These are phyloP conservation scores for Diphasiastrum complanatum DNA, from an alignment of 83 land plant species.

Conservation along the genomic window DNA sequence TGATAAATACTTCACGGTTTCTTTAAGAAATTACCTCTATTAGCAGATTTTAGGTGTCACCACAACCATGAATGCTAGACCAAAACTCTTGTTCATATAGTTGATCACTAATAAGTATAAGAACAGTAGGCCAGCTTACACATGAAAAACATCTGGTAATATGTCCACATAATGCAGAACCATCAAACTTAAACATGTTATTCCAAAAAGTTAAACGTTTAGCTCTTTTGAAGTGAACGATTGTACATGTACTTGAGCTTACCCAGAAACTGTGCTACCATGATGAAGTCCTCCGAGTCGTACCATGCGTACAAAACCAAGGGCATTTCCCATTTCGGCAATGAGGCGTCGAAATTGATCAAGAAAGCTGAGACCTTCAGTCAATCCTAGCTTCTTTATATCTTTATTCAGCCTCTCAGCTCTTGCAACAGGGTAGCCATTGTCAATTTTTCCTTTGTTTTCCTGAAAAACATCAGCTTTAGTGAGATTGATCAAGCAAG, in stretches of 20 bases:
- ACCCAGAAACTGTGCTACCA: slow-evolving; percentile 35
- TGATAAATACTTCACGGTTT: not conserved
- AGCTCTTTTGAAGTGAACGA: not conserved
- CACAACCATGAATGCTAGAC: too few species aligned
- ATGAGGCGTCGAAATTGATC: slow-evolving; percentile 38
- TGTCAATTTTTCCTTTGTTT: slow-evolving; percentile 21
- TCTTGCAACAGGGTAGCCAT: slow-evolving; percentile 38
- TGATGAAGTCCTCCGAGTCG: slow-evolving; percentile 40
- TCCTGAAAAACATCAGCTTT: too few species aligned
- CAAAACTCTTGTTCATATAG: too few species aligned
- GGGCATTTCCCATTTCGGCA: slow-evolving; percentile 49
- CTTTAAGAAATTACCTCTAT: not conserved
- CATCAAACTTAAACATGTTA: too few species aligned
- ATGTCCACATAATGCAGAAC: too few species aligned
- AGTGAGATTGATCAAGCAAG: too few species aligned
- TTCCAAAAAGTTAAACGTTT: not conserved
- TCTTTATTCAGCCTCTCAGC: slow-evolving; percentile 38
- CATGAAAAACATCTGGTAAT: too few species aligned
- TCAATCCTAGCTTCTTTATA: slow-evolving; percentile 32
- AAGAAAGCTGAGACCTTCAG: slow-evolving; percentile 33
- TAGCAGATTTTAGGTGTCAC: too few species aligned
- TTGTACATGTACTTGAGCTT: slow-evolving; percentile 1
- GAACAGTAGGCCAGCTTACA: too few species aligned
- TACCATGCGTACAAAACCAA: slow-evolving; percentile 45
- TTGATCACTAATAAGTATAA: too few species aligned